Conservation (phyloP, 306 rosid genomes). For the Trifolium dubium region DNA sequence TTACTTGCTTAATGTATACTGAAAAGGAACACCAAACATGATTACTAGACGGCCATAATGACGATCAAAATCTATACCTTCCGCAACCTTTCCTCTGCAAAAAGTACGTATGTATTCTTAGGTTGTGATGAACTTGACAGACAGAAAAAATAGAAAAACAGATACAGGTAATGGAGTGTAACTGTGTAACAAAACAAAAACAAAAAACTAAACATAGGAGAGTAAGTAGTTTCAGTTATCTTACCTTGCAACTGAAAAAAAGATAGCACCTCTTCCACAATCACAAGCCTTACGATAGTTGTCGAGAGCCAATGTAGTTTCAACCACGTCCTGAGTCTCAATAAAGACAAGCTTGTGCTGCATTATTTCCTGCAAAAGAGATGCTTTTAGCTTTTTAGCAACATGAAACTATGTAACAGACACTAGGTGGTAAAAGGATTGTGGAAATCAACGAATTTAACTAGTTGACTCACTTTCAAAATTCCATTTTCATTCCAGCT, state of each 20-base stretch:
- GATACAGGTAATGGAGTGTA: too few species aligned
- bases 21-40: constrained; percentile 95
- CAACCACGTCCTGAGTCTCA: constrained; percentile 96
- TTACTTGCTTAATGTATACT: constrained; percentile 94
- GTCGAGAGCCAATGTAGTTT: constrained; percentile 95
- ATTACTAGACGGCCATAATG: constrained; percentile 90
- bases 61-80: constrained; percentile 92
- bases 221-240: constrained; percentile 29
- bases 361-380: constrained; percentile 81
- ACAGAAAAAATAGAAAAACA: too few species aligned
- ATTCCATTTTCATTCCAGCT: constrained; percentile 96
- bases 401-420: constrained; percentile 12
- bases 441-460: constrained; percentile 33
- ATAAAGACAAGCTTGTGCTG: constrained; percentile 94
- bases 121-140: constrained; percentile 10
- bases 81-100: constrained; percentile 91
- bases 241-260: constrained; percentile 95
- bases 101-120: constrained; percentile 12
- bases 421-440: constrained; percentile 1
- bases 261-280: constrained; percentile 98
- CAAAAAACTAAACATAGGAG: too few species aligned
- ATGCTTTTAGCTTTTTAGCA: constrained; percentile 46
- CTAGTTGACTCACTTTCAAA: constrained; percentile 62
- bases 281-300: constrained; percentile 97
- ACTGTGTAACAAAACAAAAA: too few species aligned